A percentile compares a stretch with the other conserved stretches of the same genome.
phyloP scores from a whole-genome alignment of 139 green algal genomes.

The Chara braunii region DNA sequence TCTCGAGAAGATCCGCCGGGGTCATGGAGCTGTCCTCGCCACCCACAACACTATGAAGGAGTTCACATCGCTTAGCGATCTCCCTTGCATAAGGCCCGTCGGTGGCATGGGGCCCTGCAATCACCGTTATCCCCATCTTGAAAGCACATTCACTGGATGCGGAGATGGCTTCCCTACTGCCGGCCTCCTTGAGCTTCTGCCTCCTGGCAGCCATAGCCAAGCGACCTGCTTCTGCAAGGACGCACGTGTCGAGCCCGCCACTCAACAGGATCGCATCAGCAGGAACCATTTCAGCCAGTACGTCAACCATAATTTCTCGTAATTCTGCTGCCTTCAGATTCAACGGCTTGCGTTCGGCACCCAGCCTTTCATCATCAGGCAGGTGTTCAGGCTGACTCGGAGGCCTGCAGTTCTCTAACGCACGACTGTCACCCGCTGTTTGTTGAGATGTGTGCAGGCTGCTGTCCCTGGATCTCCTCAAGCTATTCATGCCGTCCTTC shows the following conservation, averaged over 20 bases:
- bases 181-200: too few relatives aligned
- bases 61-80: background rate
- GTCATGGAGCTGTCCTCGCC: background rate
- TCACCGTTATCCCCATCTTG: conserved; percentile 1
- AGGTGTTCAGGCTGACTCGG: too few relatives aligned
- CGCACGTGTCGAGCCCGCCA: conserved; percentile 15
- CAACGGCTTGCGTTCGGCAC: background rate
- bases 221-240: conserved; percentile 18
- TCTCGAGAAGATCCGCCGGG: conserved; percentile 15
- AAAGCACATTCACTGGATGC: background rate
- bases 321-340: conserved; percentile 17
- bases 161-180: too few relatives aligned
- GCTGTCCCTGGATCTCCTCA: too few relatives aligned
- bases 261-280: conserved; percentile 25
- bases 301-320: conserved; percentile 3
- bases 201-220: too few relatives aligned
- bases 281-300: conserved; percentile 9
- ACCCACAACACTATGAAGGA: conserved; percentile 2
- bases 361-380: too few relatives aligned
- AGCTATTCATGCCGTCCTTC: too few relatives aligned
- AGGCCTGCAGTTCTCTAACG: too few relatives aligned
- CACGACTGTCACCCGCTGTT: too few relatives aligned
- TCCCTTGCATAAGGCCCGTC: background rate
- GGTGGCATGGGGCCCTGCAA: background rate
- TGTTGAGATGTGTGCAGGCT: too few relatives aligned